Conservation (phyloP, 2,329 filamentous ascomycete genomes). For the Fusarium nanum region DNA sequence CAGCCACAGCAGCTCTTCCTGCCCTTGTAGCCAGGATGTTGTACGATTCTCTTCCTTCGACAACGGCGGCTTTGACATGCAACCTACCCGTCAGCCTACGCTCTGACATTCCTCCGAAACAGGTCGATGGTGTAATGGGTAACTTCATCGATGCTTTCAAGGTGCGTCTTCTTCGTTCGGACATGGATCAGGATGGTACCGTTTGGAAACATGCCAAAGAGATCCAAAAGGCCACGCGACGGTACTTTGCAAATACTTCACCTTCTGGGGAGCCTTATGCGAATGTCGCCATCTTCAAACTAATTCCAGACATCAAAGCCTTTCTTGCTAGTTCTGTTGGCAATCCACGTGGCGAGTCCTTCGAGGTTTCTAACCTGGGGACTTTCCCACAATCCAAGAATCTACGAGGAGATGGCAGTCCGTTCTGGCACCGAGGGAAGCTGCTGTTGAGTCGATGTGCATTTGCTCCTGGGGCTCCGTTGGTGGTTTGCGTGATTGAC, state of each 20-base stretch:
- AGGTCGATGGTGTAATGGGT: background rate
- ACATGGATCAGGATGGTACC: background rate
- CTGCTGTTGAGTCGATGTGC: slow-evolving; percentile 5
- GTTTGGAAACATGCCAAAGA: slow-evolving; percentile 2
- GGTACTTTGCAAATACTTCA: slow-evolving; percentile 2
- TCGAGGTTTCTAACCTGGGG: slow-evolving; percentile 9
- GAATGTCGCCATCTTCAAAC: slow-evolving; percentile 2
- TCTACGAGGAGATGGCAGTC: background rate
- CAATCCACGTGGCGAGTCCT: slow-evolving; percentile 1
- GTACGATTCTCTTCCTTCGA: background rate
- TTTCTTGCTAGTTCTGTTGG: background rate
- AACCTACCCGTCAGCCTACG: slow-evolving; percentile 4
- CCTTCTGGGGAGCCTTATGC: background rate
- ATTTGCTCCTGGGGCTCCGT: slow-evolving; percentile 1
- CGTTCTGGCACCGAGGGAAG: background rate
- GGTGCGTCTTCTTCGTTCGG: background rate
- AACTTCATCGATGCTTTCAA: slow-evolving; percentile 15
- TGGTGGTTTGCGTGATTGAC: slow-evolving; percentile 2
- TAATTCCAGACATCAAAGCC: background rate
- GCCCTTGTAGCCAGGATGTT: slow-evolving; percentile 3
- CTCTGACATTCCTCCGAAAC: background rate
- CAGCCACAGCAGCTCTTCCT: slow-evolving; percentile 3
- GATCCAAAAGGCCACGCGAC: slow-evolving; percentile 2
- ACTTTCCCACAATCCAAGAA: background rate
- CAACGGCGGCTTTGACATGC: background rate